Evolutionary conservation across 441 rosid genomes (phyloP), one percentile per base, ranked within the genome.

Genomic region (Erodium chrysanthum): DNA sequence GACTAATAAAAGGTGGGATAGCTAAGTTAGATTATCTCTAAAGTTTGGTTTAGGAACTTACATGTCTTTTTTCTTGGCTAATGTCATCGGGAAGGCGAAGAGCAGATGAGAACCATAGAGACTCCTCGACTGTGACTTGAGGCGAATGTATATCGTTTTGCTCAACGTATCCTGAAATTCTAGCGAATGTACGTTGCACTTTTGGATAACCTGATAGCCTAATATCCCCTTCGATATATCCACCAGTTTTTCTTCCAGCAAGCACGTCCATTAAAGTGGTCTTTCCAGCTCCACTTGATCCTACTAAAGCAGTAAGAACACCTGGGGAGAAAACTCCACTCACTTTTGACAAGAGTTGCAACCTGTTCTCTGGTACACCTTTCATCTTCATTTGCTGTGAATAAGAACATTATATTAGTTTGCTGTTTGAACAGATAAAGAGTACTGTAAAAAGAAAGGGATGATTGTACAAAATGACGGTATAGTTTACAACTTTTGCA

Each of bases 191-290:
- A 20, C 72, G 46, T 75, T 93, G 97, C 61, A 79, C 88, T 79
- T 91, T 93, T 37, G 85, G 83, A 70, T 83, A 77, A 66, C 98
- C 97, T 4, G 98, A 89, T 75, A 93, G 84, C 84, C 64, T 86
- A 65, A 93, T 84, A 18, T 88, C 88, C 63, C 98, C 98, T 77
- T 93, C 96, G 22, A 80, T 86, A 68, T 87, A 89, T 50, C 98
- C 98, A 62, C 97, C 92, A 20, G 95, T 93, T 81, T 93, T 93
- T 66, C 95, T 82, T 58, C 98, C 98, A 0, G 97, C 95, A 22
- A 93, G 96, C n/a, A 93, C 98, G 75, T 93, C 98, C 97, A 93
- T 87, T 74, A 93, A 78, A 64, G 98, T 93, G 54, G 97, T 93
- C 77, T 93, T 93, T 1, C 98, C 98, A 0, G 97, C 98, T 72